Percentiles rank a stretch among this genome's conserved stretches.
Conservation (phyloP, 2,329 filamentous ascomycete species). For the Pestalotiopsis sp. region DNA sequence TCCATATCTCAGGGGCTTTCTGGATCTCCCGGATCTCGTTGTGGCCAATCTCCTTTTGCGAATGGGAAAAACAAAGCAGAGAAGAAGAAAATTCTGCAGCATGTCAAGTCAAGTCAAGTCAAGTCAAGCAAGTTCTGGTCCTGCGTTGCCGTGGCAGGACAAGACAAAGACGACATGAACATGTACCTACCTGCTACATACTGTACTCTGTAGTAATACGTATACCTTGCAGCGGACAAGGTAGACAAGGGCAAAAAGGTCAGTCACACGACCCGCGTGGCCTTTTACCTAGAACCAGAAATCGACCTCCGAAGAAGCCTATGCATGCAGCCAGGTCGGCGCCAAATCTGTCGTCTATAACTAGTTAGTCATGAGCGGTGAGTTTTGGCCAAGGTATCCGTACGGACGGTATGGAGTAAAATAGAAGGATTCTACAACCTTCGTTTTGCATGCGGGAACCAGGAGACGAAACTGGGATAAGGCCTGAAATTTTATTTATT, state of each 20-base stretch:
- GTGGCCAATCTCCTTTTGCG: background rate
- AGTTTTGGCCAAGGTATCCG: slow-evolving; percentile 9
- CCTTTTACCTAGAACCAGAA: too few relatives aligned
- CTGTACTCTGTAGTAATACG: too few relatives aligned
- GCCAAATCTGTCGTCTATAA: background rate
- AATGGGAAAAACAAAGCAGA: background rate
- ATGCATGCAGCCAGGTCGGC: background rate
- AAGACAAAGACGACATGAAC: background rate
- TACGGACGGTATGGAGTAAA: background rate
- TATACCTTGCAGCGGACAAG: too few relatives aligned
- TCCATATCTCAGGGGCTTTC: slow-evolving; percentile 1
- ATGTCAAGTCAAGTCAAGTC: too few relatives aligned
- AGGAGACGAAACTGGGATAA: background rate
- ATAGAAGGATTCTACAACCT: background rate
- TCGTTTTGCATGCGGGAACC: background rate
- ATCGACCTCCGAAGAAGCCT: background rate
- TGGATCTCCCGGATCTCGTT: background rate
- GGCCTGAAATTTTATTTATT: background rate
- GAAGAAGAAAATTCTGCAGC: background rate
- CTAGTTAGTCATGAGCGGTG: slow-evolving; percentile 8
- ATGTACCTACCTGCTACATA: background rate
- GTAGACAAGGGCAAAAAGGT: too few relatives aligned
- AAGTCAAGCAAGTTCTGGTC: background rate
- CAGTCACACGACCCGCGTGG: too few relatives aligned
- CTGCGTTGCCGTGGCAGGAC: background rate